phyloP scores from a whole-genome alignment of 805 yeast species.

The Candida boleticola region DNA sequence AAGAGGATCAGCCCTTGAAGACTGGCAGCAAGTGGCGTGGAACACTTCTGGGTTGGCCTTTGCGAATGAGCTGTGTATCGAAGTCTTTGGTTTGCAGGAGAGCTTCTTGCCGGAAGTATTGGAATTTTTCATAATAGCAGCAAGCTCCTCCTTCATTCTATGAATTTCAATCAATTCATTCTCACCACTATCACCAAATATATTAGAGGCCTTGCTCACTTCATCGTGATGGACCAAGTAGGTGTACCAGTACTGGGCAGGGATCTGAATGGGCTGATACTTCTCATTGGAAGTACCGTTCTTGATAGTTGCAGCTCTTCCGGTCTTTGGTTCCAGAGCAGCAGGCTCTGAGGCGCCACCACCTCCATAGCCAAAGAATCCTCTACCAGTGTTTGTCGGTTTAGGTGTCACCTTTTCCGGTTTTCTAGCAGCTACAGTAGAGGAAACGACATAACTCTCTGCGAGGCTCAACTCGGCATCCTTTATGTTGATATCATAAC shows the following conservation, averaged over 20 bases:
- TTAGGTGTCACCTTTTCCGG: neutral
- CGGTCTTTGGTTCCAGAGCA: neutral
- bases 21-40: constrained; percentile 36
- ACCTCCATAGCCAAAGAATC: neutral
- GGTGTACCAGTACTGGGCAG: neutral
- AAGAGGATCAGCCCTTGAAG: constrained; percentile 60
- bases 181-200: neutral
- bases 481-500: neutral
- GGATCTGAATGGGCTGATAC: neutral
- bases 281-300: neutral
- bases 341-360: neutral
- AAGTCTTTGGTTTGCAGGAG: constrained; percentile 16
- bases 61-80: constrained; percentile 49
- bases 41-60: constrained; percentile 52
- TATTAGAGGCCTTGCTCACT: neutral
- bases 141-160: neutral
- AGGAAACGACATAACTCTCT: constrained; percentile 1
- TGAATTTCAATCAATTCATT: neutral
- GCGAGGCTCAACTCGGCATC: neutral
- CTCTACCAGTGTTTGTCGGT: neutral
- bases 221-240: neutral
- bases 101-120: neutral
- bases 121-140: neutral
- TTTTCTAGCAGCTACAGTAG: neutral
- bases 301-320: neutral